phyloP scores from a whole-genome alignment of 2,329 filamentous ascomycete genomes.

The Talaromyces sp. region DNA sequence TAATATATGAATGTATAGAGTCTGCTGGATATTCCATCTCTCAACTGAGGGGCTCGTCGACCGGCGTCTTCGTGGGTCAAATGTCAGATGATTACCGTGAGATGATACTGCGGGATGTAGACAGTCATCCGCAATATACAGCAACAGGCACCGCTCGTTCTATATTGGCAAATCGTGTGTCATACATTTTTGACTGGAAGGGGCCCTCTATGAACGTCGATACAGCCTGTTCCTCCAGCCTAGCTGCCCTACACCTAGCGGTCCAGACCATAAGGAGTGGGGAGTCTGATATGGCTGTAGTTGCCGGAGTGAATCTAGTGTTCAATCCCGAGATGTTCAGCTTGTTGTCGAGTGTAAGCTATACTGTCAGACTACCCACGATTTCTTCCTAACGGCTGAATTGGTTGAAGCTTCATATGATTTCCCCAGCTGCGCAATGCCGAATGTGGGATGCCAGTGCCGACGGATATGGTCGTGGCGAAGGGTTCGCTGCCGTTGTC shows the following conservation, averaged over 20 bases:
- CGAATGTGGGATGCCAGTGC: conserved; percentile 46
- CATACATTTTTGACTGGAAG: conserved; percentile 37
- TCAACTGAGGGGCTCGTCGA: conserved; percentile 22
- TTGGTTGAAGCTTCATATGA: conserved; percentile 33
- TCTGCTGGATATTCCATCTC: conserved; percentile 18
- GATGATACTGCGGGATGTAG: conserved; percentile 15
- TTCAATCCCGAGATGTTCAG: conserved; percentile 28
- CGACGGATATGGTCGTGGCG: conserved; percentile 49
- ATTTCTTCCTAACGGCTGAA: background rate
- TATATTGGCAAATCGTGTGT: conserved; percentile 38
- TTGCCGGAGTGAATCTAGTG: conserved; percentile 22
- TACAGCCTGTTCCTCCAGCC: conserved; percentile 43
- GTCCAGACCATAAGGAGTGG: conserved; percentile 25
- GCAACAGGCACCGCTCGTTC: conserved; percentile 28
- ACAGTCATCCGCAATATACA: conserved; percentile 15
- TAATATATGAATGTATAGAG: conserved; percentile 38
- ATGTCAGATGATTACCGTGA: conserved; percentile 23
- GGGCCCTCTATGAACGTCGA: conserved; percentile 43
- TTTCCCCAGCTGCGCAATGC: conserved; percentile 50
- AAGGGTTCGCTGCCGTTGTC: conserved; percentile 48
- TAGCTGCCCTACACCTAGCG: conserved; percentile 34
- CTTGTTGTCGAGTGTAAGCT: conserved; percentile 15
- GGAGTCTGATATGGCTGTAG: conserved; percentile 24
- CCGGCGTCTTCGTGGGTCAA: conserved; percentile 24
- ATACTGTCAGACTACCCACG: too few relatives aligned